Evolutionary conservation across 2,329 filamentous ascomycete genomes (phyloP).

Genomic region (Cercospora sp.): DNA sequence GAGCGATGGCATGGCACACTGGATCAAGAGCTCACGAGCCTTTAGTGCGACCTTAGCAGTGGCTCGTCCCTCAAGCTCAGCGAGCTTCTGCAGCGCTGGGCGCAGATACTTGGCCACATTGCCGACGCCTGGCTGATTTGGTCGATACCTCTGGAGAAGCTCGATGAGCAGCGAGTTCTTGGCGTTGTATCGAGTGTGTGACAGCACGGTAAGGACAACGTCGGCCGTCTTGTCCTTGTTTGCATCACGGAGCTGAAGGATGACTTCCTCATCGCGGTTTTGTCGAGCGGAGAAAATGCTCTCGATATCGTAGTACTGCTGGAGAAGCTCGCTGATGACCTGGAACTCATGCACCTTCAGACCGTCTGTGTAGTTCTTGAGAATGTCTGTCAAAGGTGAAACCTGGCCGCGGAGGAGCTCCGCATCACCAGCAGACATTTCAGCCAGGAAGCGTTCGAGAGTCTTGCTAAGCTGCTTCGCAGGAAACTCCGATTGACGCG

Average conservation of each 20-base stretch:
- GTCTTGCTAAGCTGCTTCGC: conserved; percentile 83
- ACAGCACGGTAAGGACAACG: conserved; percentile 86
- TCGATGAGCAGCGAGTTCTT: conserved; percentile 94
- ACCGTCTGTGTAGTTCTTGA: conserved; percentile 79
- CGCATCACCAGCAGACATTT: conserved; percentile 70
- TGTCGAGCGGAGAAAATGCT: conserved; percentile 82
- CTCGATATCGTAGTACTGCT: conserved; percentile 81
- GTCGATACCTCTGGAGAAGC: conserved; percentile 89
- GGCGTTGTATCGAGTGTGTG: conserved; percentile 84
- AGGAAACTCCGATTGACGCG: conserved; percentile 82
- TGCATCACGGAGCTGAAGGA: conserved; percentile 90
- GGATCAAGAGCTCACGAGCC: conserved; percentile 94
- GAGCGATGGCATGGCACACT: conserved; percentile 91
- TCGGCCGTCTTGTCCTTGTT: conserved; percentile 88
- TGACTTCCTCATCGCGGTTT: conserved; percentile 86
- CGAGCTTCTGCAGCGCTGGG: conserved; percentile 76
- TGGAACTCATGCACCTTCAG: conserved; percentile 86
- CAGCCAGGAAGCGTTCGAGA: conserved; percentile 83
- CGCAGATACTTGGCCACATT: conserved; percentile 88
- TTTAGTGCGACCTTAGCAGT: conserved; percentile 97
- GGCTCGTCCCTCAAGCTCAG: conserved; percentile 81
- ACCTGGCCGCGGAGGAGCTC: conserved; percentile 72
- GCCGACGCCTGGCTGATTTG: conserved; percentile 86
- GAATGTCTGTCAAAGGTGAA: conserved; percentile 72
- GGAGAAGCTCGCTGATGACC: conserved; percentile 76